Conservation (phyloP, 441 rosid genomes). For the Flueggea neowawraea region DNA sequence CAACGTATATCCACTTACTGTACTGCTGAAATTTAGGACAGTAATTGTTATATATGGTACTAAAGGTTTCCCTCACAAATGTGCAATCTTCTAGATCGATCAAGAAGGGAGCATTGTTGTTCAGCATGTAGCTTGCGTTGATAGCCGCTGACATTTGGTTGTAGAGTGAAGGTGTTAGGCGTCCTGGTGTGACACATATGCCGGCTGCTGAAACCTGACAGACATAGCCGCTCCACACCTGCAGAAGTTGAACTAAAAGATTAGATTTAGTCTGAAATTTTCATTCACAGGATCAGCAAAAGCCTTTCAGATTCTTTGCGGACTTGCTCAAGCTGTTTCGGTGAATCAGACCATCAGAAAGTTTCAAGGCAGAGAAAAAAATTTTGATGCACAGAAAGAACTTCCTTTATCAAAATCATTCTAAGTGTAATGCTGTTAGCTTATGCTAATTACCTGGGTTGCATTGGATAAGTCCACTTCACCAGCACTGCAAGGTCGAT, state of each 20-base stretch:
- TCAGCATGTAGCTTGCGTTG: constrained; percentile 54
- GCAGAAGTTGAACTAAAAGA: constrained; percentile 8
- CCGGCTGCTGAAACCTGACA: constrained; percentile 71
- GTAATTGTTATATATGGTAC: constrained; percentile 43
- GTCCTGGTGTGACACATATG: constrained; percentile 69
- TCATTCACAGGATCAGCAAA: too few species aligned
- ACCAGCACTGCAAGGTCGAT: constrained; percentile 61
- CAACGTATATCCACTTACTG: constrained; percentile 66
- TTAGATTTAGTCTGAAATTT: too few species aligned
- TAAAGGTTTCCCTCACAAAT: constrained; percentile 72
- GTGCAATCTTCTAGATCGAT: constrained; percentile 73
- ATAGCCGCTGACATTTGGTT: constrained; percentile 64
- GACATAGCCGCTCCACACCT: constrained; percentile 72
- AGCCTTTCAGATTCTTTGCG: too few species aligned
- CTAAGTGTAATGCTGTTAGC: too few species aligned
- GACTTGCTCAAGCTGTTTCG: too few species aligned
- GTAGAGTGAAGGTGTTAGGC: constrained; percentile 69
- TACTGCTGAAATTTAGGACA: constrained; percentile 63
- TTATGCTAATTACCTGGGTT: constrained; percentile 45
- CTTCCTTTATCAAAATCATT: too few species aligned
- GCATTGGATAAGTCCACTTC: constrained; percentile 82
- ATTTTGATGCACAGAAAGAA: too few species aligned
- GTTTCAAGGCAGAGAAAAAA: too few species aligned
- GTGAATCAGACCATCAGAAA: too few species aligned
- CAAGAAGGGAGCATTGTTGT: constrained; percentile 63